A percentile compares a stretch with the other conserved stretches of the same genome.
Evolutionary conservation across 768 basidiomycete genomes (phyloP).

Genomic region (Rubroboletus pulcherrimus): DNA sequence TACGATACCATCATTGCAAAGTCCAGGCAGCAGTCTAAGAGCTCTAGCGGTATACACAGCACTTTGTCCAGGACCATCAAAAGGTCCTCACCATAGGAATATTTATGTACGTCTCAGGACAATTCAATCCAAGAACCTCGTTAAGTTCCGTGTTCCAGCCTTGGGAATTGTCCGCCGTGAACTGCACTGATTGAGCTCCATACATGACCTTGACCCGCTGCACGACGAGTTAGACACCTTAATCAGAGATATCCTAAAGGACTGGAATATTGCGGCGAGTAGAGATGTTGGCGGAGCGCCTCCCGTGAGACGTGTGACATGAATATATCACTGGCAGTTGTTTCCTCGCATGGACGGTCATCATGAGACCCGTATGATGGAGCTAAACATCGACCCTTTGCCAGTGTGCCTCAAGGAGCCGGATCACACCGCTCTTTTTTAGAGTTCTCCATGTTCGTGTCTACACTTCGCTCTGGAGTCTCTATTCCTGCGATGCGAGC

Average conservation of each 20-base stretch:
- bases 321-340: neutral
- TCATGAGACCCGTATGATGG: neutral
- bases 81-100: neutral
- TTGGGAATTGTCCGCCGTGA: neutral
- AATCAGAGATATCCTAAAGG: neutral
- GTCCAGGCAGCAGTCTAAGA: slow-evolving; percentile 19
- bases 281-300: neutral
- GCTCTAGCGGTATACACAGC: neutral
- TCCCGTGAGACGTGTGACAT: neutral
- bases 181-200: neutral
- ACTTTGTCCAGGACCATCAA: neutral
- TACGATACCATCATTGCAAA: slow-evolving; percentile 40
- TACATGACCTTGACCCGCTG: neutral
- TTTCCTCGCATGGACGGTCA: neutral
- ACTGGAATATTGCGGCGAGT: neutral
- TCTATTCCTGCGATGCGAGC: slow-evolving; percentile 17
- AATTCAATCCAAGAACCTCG: neutral
- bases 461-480: slow-evolving; percentile 12
- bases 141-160: neutral
- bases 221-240: neutral
- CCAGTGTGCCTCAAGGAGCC: neutral
- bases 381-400: neutral
- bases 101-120: neutral
- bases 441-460: slow-evolving; percentile 17
- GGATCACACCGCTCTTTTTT: slow-evolving; percentile 2